Evolutionary conservation across 169 alveolate genomes (phyloP).

Genomic region (Cardiosporidium cionae): DNA sequence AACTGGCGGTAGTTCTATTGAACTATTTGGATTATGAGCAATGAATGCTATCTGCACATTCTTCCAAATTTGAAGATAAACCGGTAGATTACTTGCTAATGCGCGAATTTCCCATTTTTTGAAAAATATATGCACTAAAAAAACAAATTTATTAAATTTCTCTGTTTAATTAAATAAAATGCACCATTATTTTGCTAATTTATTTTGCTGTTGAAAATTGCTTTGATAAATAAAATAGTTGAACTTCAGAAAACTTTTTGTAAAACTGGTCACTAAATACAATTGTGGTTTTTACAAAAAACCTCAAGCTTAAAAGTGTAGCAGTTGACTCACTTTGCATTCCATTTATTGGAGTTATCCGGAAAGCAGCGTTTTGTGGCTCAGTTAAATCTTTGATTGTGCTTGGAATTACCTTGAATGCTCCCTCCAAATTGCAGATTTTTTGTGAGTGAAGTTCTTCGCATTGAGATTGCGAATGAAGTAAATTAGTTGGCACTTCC

Average conservation of each 20-base stretch:
- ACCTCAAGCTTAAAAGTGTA: neutral
- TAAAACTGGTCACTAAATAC: neutral
- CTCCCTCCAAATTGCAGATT: neutral
- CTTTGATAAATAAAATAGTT: neutral
- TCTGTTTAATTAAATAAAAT: neutral
- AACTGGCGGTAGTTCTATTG: neutral
- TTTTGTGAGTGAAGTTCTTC: no score
- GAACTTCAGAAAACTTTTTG: neutral
- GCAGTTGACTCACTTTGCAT: neutral
- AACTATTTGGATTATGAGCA: constrained; percentile 9
- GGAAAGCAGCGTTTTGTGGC: neutral
- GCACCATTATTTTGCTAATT: neutral
- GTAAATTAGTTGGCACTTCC: neutral
- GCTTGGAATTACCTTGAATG: neutral
- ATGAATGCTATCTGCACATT: constrained; percentile 27
- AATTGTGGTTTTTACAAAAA: neutral
- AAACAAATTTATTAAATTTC: neutral
- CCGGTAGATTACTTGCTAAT: constrained; percentile 26
- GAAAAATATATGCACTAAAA: constrained; percentile 32
- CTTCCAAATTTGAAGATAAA: constrained; percentile 20
- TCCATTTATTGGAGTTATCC: neutral
- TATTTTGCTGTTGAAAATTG: neutral
- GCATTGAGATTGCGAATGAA: no score
- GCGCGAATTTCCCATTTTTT: constrained; percentile 39
- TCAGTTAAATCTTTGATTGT: neutral